Conservation (phyloP, 2,329 filamentous ascomycete genomes). For the Exophiala bonariae region DNA sequence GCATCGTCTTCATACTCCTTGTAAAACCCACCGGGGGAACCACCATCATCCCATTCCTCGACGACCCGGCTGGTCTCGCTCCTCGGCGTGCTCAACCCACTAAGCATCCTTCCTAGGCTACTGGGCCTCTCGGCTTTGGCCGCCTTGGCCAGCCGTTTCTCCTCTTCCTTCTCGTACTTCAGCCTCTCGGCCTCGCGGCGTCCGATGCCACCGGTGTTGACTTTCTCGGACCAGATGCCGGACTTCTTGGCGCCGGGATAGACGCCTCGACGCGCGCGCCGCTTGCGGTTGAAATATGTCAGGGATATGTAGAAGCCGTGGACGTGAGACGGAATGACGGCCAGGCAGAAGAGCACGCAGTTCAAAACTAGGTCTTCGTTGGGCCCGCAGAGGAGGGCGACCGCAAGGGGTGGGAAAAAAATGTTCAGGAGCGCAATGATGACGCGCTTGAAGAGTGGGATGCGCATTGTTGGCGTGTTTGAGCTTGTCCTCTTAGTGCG, state of each 20-base stretch:
- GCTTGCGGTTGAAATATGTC: conserved; percentile 40
- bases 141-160: neutral
- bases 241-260: conserved; percentile 38
- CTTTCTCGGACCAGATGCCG: conserved; percentile 36
- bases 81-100: no score
- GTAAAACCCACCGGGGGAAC: no score
- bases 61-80: no score
- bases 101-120: no score
- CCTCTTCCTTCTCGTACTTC: conserved; percentile 26
- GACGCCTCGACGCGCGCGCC: conserved; percentile 37
- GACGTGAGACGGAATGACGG: conserved; percentile 40
- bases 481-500: neutral
- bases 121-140: neutral
- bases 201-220: conserved; percentile 39
- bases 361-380: conserved; percentile 39
- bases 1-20: no score
- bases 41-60: no score
- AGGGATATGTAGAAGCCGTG: conserved; percentile 44
- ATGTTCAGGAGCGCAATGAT: conserved; percentile 39
- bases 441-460: conserved; percentile 34
- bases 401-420: conserved; percentile 40
- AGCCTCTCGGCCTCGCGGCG: conserved; percentile 33
- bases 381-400: conserved; percentile 38
- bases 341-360: conserved; percentile 41
- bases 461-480: conserved; percentile 13